These are phyloP conservation scores for Aureobasidium sp. DNA, from an alignment of 2,329 filamentous ascomycete species.

Conservation along the genomic window DNA sequence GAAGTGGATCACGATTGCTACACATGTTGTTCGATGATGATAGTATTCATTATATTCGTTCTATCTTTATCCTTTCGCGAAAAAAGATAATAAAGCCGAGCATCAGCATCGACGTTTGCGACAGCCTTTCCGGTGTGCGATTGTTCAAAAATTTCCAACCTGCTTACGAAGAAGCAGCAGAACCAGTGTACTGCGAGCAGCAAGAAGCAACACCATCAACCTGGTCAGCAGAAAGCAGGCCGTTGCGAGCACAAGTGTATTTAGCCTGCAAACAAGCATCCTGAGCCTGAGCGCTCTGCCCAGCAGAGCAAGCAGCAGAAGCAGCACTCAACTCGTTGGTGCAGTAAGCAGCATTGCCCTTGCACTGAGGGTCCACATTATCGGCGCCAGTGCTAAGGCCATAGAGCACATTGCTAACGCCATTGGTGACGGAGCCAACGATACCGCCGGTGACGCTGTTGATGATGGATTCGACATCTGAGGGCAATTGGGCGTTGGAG, in stretches of 20 bases:
- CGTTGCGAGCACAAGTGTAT: conserved; percentile 6
- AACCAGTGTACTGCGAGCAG: conserved; percentile 6
- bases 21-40: too few species aligned
- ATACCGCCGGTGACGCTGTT: conserved; percentile 5
- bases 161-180: neutral
- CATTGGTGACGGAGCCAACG: neutral
- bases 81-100: too few species aligned
- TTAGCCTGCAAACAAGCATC: conserved; percentile 12
- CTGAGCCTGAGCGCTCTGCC: neutral
- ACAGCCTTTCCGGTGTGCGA: too few species aligned
- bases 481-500: neutral
- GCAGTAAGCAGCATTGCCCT: conserved; percentile 4
- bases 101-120: too few species aligned
- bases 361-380: neutral
- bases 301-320: neutral
- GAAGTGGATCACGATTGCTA: too few species aligned
- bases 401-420: neutral
- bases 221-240: neutral
- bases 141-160: too few species aligned
- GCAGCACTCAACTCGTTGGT: conserved; percentile 5
- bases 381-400: neutral
- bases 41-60: too few species aligned
- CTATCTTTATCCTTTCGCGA: too few species aligned
- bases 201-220: neutral
- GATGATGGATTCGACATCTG: neutral